These are phyloP conservation scores for Nevesoporus exiguus DNA, from an alignment of 768 basidiomycete species.

Conservation along the genomic window DNA sequence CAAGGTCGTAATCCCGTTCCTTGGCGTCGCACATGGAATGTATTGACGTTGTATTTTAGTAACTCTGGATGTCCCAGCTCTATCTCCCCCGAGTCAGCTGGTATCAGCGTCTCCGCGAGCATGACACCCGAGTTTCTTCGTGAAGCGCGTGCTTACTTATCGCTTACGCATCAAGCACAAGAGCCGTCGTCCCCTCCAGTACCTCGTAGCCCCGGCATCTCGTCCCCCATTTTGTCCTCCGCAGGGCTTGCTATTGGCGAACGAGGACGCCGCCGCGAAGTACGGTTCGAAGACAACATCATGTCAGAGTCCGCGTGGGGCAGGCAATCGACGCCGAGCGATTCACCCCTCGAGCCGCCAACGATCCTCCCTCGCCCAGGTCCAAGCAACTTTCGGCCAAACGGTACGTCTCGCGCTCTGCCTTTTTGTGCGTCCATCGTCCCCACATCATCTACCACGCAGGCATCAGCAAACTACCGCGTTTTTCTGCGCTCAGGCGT, in stretches of 20 bases:
- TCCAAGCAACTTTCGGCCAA: conserved; percentile 8
- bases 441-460: not conserved
- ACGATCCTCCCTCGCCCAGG: conserved; percentile 13
- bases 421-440: not conserved
- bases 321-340: conserved; percentile 29
- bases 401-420: conserved; percentile 15
- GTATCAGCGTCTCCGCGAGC: conserved; percentile 28
- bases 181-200: conserved; percentile 9
- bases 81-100: conserved; percentile 34
- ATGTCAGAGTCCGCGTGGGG: conserved; percentile 30
- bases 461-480: conserved; percentile 31
- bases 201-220: conserved; percentile 20
- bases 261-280: conserved; percentile 31
- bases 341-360: conserved; percentile 28
- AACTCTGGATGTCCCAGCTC: conserved; percentile 28
- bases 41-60: conserved; percentile 14
- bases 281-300: conserved; percentile 34
- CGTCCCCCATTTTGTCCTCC: conserved; percentile 32
- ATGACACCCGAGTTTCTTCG: conserved; percentile 33
- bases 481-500: conserved; percentile 29
- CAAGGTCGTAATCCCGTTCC: conserved; percentile 13
- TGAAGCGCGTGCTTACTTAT: conserved; percentile 32
- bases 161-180: conserved; percentile 25
- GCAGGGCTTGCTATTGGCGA: conserved; percentile 27
- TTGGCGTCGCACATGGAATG: not conserved